Evolutionary conservation across 2,329 filamentous ascomycete genomes (phyloP), one percentile per base, ranked within the genome.

Genomic region (Helotiales sp.): DNA sequence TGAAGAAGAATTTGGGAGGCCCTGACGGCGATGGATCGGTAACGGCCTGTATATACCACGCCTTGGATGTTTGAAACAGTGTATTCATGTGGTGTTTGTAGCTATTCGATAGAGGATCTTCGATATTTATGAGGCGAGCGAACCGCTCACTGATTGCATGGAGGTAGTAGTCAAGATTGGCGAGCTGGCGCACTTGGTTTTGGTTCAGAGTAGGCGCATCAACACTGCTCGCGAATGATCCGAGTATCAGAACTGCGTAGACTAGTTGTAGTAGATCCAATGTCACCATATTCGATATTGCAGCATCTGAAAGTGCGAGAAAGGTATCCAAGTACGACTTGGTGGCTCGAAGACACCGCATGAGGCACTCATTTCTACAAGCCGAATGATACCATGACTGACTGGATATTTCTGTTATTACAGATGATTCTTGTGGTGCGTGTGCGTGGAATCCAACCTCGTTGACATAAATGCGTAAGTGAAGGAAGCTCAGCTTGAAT

Each of bases 381-480:
- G 62, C 13, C n/a, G 72, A 70, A 40, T 67, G 59, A 43, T 73
- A 72, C 71, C 72, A 75, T 17, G 69, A 69, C 2, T 34, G 61
- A 26, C 34, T 28, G 15, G 10, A 54, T 10, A 60, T 13, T 24
- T 49, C 26, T 3, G 43, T n/a, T 11, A 47, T 55, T n/a, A 61
- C 11, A 3, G 61, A 26, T n/a, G 13, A 28, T 17, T 66, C 61
- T 6, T 30, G n/a, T 20, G 69, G 63, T 40, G 61, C 32, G 6
- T 24, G 43, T 13, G 67, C 67, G 22, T 77, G 75, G 17, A 76
- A 72, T 7, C 72, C 69, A 24, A 77, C 71, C 50, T 73, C 73
- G 47, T 72, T 69, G 17, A 74, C 32, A 13, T 75, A 70, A n/a
- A 72, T 70, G 4, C 66, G 67, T 11, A 70, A 61, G 54, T 68